phyloP scores from a whole-genome alignment of 2,329 filamentous ascomycete species.

The Arthrobotrys sinensis region DNA sequence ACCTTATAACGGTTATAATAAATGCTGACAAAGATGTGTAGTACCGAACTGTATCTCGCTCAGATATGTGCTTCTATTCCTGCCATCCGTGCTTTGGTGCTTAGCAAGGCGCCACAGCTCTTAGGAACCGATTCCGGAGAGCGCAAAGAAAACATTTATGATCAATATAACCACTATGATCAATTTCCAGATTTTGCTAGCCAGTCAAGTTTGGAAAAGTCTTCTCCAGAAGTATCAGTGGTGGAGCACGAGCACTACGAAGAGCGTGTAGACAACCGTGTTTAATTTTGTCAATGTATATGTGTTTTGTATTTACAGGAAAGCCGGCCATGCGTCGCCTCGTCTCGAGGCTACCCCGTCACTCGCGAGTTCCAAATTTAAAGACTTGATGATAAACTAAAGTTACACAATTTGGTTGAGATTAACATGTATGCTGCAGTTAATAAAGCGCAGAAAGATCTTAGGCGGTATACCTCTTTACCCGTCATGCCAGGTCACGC shows the following conservation, averaged over 20 bases:
- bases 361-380: too few relatives aligned
- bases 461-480: too few relatives aligned
- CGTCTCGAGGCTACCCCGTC: too few relatives aligned
- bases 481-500: too few relatives aligned
- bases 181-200: conserved; percentile 38
- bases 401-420: too few relatives aligned
- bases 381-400: too few relatives aligned
- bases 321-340: background rate
- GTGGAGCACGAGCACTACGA: conserved; percentile 17
- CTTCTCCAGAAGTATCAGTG: conserved; percentile 29
- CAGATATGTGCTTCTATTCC: conserved; percentile 48
- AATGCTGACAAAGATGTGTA: background rate
- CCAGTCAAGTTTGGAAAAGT: conserved; percentile 29
- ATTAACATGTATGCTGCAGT: too few relatives aligned
- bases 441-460: too few relatives aligned
- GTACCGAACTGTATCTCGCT: conserved; percentile 38
- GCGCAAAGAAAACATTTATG: conserved; percentile 15
- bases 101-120: conserved; percentile 30
- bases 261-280: conserved; percentile 13
- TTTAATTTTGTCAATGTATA: conserved; percentile 18
- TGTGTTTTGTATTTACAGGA: background rate
- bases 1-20: background rate
- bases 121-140: conserved; percentile 28
- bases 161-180: conserved; percentile 41
- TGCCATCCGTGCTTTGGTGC: conserved; percentile 37